phyloP scores from a whole-genome alignment of 2,329 filamentous ascomycete genomes.

The Colletotrichum tofieldiae region DNA sequence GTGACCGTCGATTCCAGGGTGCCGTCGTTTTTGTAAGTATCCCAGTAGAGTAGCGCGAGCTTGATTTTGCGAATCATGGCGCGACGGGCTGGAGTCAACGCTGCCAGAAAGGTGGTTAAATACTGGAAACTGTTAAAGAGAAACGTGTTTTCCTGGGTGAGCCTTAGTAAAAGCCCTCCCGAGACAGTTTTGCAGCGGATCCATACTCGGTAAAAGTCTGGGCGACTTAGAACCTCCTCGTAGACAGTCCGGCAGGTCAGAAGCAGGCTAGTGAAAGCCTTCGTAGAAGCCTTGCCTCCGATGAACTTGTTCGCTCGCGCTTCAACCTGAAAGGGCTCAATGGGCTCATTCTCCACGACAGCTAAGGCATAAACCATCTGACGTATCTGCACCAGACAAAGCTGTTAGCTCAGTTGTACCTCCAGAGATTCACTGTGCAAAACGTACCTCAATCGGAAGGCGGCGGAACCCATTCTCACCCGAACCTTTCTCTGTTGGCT shows the following conservation, averaged over 20 bases:
- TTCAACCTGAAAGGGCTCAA: constrained; percentile 4
- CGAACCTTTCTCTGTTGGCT: neutral
- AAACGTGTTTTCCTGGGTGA: constrained; percentile 8
- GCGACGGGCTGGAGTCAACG: constrained; percentile 21
- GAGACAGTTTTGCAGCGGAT: too few species aligned
- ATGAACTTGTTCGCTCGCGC: constrained; percentile 22
- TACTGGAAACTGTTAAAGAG: neutral
- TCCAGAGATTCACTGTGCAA: neutral
- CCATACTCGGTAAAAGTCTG: constrained; percentile 19
- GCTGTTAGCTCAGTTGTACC: neutral
- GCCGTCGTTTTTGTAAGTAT: neutral
- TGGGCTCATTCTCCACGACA: constrained; percentile 1
- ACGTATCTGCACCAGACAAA: neutral
- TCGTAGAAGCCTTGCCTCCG: neutral
- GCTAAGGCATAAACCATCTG: constrained; percentile 18
- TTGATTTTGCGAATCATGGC: neutral
- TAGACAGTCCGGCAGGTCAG: constrained; percentile 11
- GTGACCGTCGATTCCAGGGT: neutral
- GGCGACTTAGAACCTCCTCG: neutral
- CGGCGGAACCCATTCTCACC: neutral
- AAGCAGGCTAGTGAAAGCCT: constrained; percentile 12
- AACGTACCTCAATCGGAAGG: constrained; percentile 4
- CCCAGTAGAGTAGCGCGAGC: neutral
- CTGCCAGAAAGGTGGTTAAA: constrained; percentile 11
- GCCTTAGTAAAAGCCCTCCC: neutral